Percentiles rank a stretch among this genome's conserved stretches.
Conservation (phyloP, 192 early-diverging fungal species). For the Entomortierella parvispora region DNA sequence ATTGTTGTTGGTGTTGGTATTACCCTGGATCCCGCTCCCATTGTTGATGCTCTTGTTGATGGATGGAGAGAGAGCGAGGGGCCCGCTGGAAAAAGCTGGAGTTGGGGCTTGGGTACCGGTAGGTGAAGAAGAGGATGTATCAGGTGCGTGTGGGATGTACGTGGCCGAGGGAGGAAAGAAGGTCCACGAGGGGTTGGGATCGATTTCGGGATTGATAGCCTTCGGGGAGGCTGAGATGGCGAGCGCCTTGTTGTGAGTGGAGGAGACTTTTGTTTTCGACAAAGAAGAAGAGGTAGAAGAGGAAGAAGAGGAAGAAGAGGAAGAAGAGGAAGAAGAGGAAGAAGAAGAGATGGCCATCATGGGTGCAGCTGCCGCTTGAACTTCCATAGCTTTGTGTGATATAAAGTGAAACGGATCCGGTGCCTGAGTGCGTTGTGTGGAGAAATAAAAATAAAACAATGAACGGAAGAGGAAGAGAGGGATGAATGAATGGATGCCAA, state of each 20-base stretch:
- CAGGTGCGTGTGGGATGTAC: slow-evolving; percentile 23
- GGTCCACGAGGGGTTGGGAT: slow-evolving; percentile 42
- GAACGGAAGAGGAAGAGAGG: background rate
- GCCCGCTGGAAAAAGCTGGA: too few relatives aligned
- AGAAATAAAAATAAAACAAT: background rate
- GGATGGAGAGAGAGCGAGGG: background rate
- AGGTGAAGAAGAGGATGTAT: slow-evolving; percentile 6
- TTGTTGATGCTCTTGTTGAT: slow-evolving; percentile 8
- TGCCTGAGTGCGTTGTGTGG: background rate
- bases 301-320: background rate
- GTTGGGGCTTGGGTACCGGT: background rate
- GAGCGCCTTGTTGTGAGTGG: slow-evolving; percentile 6
- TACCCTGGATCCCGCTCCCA: background rate
- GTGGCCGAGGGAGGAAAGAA: slow-evolving; percentile 50
- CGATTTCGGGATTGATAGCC: slow-evolving; percentile 23
- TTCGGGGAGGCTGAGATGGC: background rate
- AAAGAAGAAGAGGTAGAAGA: slow-evolving; percentile 6
- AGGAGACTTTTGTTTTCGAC: background rate
- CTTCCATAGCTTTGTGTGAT: slow-evolving; percentile 15
- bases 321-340: background rate
- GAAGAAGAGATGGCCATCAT: background rate
- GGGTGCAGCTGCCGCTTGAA: slow-evolving; percentile 16
- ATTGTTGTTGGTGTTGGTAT: slow-evolving; percentile 19
- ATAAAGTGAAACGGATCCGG: background rate
- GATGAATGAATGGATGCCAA: slow-evolving; percentile 7